Base-by-base conservation (phyloP, 2,329 filamentous ascomycete genomes). In the Diplodia scrobiculata region DNA sequence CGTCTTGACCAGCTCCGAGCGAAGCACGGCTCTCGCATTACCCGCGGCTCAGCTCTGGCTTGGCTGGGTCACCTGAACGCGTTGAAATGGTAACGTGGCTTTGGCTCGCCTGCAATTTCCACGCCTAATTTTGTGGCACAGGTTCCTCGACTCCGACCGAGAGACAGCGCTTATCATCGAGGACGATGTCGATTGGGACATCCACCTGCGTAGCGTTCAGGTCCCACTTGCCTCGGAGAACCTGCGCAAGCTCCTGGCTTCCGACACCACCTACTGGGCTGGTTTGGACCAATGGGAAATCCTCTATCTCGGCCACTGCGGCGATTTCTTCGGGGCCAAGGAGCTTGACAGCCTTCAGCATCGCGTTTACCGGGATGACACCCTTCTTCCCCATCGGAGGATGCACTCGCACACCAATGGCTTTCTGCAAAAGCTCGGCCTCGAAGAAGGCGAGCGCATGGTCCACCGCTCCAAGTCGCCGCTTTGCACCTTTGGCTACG, bases 401-500 rank as follows among this genome's bases (percentile, higher is more conserved):
- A 69, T 77, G 67, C 73, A 78, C 66, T 68, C 71, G 7, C 66
- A 71, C 38, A 78, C 76, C 3, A 58, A 67, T 7, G 55, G 68
- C 7, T 73, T 77, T 63, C 72, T 78, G 29, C 29, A 67, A 17
- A 65, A 63, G 2, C 69, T 78, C 48, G 66, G 68, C 58, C 25
- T 78, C 9, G 72, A 73, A 1, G 64, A 70, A 7, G 67, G 72
- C 5, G 70, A 70, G 0, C 72, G 78, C 7, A 48, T 79, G 0
- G 54, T 79, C 6, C 76, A 79, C 68, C 71, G 73, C 45, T 72
- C 73, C 13, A 68, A 70, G 53, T 76, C 70, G 65, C 76, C 77
- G 0, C 75, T 79, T 45, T 79, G 78, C 70, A 80, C 78, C 1
- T 80, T 79, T 68, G 77, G 73, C 45, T 80, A 78, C 70, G 77